Percentiles rank a stretch among this genome's conserved stretches.
Evolutionary conservation across 345 rosid genomes (phyloP).

Genomic region (Eucalyptus regnans): DNA sequence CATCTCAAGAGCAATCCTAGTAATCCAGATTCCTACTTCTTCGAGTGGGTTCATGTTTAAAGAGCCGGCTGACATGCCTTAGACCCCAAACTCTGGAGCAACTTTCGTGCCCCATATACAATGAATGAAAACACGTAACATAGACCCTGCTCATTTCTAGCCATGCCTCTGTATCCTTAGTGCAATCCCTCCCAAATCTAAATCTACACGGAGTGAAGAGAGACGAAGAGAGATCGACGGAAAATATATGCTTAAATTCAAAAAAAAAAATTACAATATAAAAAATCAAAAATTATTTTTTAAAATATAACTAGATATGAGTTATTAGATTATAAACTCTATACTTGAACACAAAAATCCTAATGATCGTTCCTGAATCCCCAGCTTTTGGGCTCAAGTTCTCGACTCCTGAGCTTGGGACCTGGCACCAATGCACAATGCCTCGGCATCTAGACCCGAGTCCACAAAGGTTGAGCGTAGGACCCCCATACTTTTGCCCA

Average conservation of each 20-base stretch:
- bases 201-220: too few relatives aligned
- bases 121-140: neutral
- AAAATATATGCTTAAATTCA: too few relatives aligned
- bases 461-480: fast-evolving
- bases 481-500: too few relatives aligned
- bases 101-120: neutral
- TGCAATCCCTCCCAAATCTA: neutral
- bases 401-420: fast-evolving
- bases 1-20: neutral
- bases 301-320: too few relatives aligned
- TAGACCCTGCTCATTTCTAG: neutral
- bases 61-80: neutral
- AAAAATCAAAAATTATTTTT: too few relatives aligned
- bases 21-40: neutral
- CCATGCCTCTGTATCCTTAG: neutral
- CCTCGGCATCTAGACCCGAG: fast-evolving
- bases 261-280: fast-evolving
- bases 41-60: neutral
- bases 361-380: fast-evolving
- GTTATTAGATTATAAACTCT: too few relatives aligned
- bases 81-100: neutral
- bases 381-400: fast-evolving
- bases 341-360: too few relatives aligned
- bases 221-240: neutral
- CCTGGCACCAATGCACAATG: too few relatives aligned